These are phyloP conservation scores for Erodium maritimum DNA, from an alignment of 345 rosid species.

Conservation along the genomic window DNA sequence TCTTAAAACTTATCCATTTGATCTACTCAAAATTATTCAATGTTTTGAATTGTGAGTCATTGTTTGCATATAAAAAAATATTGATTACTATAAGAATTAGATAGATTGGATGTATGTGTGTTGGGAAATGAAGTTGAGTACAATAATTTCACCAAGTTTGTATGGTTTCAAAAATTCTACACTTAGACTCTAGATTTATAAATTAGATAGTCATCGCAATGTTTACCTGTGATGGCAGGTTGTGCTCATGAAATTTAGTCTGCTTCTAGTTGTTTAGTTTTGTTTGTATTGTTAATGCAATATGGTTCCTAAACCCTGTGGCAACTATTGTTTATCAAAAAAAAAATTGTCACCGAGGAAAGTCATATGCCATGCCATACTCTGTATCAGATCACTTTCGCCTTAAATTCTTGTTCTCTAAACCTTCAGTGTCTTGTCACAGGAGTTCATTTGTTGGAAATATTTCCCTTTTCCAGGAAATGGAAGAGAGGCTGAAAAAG, in stretches of 20 bases:
- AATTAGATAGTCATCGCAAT: background rate
- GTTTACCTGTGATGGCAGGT: background rate
- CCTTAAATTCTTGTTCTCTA: background rate
- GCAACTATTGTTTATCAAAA: no score
- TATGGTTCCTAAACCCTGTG: no score
- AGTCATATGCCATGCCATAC: background rate
- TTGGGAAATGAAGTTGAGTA: background rate
- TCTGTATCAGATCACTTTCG: background rate
- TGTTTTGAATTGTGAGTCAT: background rate
- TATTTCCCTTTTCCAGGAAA: slow-evolving; percentile 46
- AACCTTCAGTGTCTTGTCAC: slow-evolving; percentile 12
- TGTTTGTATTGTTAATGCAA: no score
- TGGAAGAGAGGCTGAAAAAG: slow-evolving; percentile 66
- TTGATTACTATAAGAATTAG: no score
- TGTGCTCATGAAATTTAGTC: background rate
- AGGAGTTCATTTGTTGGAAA: slow-evolving; percentile 89
- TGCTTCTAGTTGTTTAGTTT: background rate
- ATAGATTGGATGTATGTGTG: background rate
- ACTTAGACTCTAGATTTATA: background rate
- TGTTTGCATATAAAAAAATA: no score
- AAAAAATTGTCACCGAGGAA: background rate
- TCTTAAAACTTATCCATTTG: slow-evolving; percentile 3
- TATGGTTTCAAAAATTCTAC: background rate
- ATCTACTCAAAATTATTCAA: background rate
- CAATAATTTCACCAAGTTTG: background rate